phyloP scores from a whole-genome alignment of 345 rosid species.

The Melastoma malabathricum region DNA sequence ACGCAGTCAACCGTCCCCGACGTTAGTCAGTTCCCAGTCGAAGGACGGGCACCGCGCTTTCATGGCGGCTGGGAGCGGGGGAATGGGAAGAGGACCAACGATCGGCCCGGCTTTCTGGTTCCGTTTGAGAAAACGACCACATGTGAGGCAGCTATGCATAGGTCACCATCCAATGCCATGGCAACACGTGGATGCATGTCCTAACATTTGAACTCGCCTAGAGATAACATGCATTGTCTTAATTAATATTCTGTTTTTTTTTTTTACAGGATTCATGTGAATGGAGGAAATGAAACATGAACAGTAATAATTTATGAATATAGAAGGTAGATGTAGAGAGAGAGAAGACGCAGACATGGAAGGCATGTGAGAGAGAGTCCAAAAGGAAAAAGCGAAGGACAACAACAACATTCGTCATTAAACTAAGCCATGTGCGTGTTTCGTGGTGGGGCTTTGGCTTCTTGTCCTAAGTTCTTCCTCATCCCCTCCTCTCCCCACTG shows the following conservation, averaged over 20 bases:
- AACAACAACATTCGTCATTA: conserved; percentile 10
- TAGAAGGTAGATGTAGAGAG: too few relatives aligned
- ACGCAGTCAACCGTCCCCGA: too few relatives aligned
- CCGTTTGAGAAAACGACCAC: too few relatives aligned
- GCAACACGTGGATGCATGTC: too few relatives aligned
- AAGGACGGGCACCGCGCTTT: background rate
- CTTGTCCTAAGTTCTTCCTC: background rate
- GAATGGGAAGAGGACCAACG: background rate
- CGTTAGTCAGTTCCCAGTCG: background rate
- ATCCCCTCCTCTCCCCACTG: background rate
- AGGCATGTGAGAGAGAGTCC: background rate
- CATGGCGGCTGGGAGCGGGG: background rate
- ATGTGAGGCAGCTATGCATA: too few relatives aligned
- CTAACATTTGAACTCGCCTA: too few relatives aligned
- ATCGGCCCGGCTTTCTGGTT: background rate
- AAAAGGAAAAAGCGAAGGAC: conserved; percentile 1
- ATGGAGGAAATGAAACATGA: too few relatives aligned
- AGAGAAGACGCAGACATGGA: background rate
- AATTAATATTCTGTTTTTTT: too few relatives aligned
- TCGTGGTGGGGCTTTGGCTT: background rate
- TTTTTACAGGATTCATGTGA: too few relatives aligned
- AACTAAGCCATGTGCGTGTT: background rate
- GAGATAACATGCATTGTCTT: too few relatives aligned
- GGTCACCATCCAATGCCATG: too few relatives aligned
- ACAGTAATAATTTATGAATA: too few relatives aligned